These are phyloP conservation scores for Solanum chilense DNA, from an alignment of 257 asterid species.

Conservation along the genomic window DNA sequence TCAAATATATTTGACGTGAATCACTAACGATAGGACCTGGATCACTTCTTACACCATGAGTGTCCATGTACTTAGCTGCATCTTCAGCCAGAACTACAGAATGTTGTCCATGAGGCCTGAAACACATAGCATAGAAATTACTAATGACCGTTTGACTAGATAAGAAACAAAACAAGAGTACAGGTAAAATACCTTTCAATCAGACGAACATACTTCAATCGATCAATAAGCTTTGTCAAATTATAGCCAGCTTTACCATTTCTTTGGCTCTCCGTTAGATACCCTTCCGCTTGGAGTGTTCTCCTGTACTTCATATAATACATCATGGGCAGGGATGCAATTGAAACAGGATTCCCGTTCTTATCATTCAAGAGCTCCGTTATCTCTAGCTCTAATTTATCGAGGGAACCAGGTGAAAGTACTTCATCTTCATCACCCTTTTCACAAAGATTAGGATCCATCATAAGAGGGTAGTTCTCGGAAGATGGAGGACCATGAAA, in stretches of 20 bases:
- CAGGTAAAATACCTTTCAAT: constrained; percentile 51
- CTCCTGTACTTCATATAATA: constrained; percentile 60
- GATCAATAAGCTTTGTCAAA: constrained; percentile 79
- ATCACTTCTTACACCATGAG: constrained; percentile 49
- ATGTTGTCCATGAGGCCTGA: constrained; percentile 93
- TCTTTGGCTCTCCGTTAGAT: constrained; percentile 85
- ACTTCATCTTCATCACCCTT: constrained; percentile 35
- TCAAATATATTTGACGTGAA: constrained; percentile 72
- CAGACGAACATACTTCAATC: constrained; percentile 52
- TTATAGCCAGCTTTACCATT: constrained; percentile 80
- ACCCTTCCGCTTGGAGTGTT: constrained; percentile 74
- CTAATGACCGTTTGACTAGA: neutral
- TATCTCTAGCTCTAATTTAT: constrained; percentile 56
- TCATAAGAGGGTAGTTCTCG: constrained; percentile 18
- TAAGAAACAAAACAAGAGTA: neutral
- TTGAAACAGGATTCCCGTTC: constrained; percentile 64
- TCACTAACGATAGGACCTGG: constrained; percentile 66
- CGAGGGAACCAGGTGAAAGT: constrained; percentile 51
- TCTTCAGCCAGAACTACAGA: constrained; percentile 71
- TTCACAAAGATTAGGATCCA: constrained; percentile 31
- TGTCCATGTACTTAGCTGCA: constrained; percentile 44
- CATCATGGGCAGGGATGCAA: constrained; percentile 78
- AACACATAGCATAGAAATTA: neutral
- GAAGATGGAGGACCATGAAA: constrained; percentile 40
- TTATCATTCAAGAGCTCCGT: constrained; percentile 55